Evolutionary conservation across 768 basidiomycete species (phyloP).

Genomic region (Kwoniella mangroviensis): DNA sequence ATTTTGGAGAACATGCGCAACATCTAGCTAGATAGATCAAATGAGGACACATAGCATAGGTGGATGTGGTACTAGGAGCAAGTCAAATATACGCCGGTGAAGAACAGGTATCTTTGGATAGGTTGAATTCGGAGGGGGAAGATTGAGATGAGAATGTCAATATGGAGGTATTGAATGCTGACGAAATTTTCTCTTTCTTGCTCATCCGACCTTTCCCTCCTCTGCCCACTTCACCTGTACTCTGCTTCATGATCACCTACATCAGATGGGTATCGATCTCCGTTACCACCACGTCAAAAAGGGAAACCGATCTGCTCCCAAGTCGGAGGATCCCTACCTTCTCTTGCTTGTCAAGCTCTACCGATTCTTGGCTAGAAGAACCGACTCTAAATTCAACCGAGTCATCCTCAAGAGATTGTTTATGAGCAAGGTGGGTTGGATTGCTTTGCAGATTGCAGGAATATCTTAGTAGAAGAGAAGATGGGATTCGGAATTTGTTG

Average conservation of each 20-base stretch:
- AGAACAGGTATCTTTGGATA: no score
- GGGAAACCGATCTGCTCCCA: slow-evolving; percentile 88
- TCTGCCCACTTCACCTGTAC: not conserved
- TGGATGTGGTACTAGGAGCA: not conserved
- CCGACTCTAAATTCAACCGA: slow-evolving; percentile 94
- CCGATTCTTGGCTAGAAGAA: slow-evolving; percentile 97
- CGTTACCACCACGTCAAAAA: slow-evolving; percentile 98
- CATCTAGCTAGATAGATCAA: no score
- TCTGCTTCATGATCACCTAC: not conserved
- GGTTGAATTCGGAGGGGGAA: not conserved
- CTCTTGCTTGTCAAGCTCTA: slow-evolving; percentile 99
- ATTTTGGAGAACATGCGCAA: not conserved
- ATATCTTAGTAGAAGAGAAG: not conserved
- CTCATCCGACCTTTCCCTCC: not conserved
- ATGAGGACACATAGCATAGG: no score
- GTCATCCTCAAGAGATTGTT: slow-evolving; percentile 89
- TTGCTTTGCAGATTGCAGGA: not conserved
- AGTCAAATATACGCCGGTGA: no score
- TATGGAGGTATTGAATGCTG: slow-evolving; percentile 8
- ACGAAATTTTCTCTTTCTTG: slow-evolving; percentile 1
- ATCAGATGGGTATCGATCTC: slow-evolving; percentile 85
- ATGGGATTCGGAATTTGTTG: not conserved
- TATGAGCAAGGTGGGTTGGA: slow-evolving; percentile 71
- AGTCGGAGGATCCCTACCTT: slow-evolving; percentile 99
- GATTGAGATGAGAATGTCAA: not conserved